Base-by-base conservation (phyloP, 257 asterid genomes). In the Cynanchum wilfordii region DNA sequence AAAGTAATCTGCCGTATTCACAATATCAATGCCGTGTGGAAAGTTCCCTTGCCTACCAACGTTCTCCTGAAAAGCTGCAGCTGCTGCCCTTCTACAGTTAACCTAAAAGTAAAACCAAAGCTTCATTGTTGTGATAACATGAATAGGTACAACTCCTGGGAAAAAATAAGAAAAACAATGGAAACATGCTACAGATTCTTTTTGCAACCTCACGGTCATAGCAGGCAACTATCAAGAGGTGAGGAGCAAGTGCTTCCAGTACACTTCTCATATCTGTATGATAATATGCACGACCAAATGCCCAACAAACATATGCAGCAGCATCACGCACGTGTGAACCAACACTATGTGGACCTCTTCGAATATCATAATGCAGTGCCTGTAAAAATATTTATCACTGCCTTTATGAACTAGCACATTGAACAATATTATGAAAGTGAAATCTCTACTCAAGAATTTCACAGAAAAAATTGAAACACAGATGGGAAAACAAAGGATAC, bases 311-410 rank as follows among this genome's bases (percentile, higher is more conserved):
- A 83, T 95, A 95, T 76, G 98, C 97, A 24, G 99, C 97, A 71
- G 99, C 99, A 88, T 95, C 99, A 80, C 99, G 99, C 72, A 95
- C 99, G 70, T 95, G 99, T 55, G 99, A 92, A 79, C 99, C 99
- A 78, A 95, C 89, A 85, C 98, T 95, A 76, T 95, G 98, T 73
- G 98, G 97, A 80, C 99, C 99, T 84, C 99, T 90, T 87, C 99
- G 89, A 76, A 95, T 75, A 80, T 95, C 99, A 83, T 95, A 95
- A 81, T 89, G 97, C 73, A 92, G 81, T 75, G 99, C 99, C 99
- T 95, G 85, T 52, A 54, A 72, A 56, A 72, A 54, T 15, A 55
- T 38, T 66, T 47, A 62, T 33, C 66, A 49, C 6, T 66, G 38
- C 25, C 38, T 49, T 45, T 33, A 54, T 42, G 57, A 40, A 22